These are phyloP conservation scores for Dactylorhiza incarnata DNA, from an alignment of 106 monocot genomes.

Conservation along the genomic window DNA sequence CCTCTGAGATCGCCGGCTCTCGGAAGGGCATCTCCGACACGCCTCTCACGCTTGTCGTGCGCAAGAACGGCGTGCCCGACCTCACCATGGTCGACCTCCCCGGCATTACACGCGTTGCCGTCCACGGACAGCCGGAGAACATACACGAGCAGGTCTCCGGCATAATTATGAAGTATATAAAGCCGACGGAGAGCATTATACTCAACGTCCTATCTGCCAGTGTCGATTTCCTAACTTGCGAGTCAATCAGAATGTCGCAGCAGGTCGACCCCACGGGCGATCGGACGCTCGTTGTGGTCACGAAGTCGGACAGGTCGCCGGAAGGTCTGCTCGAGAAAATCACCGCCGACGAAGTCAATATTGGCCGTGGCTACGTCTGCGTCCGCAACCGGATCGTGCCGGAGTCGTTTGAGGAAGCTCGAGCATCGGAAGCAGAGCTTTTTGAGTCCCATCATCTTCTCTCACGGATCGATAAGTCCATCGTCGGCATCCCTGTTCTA, in stretches of 20 bases:
- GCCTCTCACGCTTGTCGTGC: conserved; percentile 3
- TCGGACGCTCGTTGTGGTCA: conserved; percentile 8
- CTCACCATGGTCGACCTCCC: conserved; percentile 15
- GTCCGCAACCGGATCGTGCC: conserved; percentile 49
- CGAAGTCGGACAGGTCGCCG: conserved; percentile 6
- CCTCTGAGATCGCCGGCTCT: conserved; percentile 2
- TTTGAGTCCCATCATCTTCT: conserved; percentile 29
- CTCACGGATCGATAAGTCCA: conserved; percentile 39
- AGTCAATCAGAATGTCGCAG: conserved; percentile 15
- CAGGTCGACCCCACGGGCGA: conserved; percentile 11
- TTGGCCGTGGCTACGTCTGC: conserved; percentile 25
- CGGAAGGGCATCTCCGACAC: conserved; percentile 1
- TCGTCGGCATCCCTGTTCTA: conserved; percentile 39
- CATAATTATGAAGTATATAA: conserved; percentile 14
- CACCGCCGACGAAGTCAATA: too few relatives aligned
- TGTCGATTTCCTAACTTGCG: conserved; percentile 10
- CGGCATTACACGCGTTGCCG: conserved; percentile 9
- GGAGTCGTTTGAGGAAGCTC: conserved; percentile 46
- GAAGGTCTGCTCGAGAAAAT: conserved; percentile 33
- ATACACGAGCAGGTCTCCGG: conserved; percentile 9
- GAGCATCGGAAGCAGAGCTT: conserved; percentile 23
- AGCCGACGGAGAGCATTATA: conserved; percentile 10
- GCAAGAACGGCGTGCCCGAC: conserved; percentile 10
- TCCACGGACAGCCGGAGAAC: conserved; percentile 11
- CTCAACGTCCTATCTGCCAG: conserved; percentile 4